These are phyloP conservation scores for Coemansia sp. DNA, from an alignment of 192 early-diverging fungal species.

Conservation along the genomic window DNA sequence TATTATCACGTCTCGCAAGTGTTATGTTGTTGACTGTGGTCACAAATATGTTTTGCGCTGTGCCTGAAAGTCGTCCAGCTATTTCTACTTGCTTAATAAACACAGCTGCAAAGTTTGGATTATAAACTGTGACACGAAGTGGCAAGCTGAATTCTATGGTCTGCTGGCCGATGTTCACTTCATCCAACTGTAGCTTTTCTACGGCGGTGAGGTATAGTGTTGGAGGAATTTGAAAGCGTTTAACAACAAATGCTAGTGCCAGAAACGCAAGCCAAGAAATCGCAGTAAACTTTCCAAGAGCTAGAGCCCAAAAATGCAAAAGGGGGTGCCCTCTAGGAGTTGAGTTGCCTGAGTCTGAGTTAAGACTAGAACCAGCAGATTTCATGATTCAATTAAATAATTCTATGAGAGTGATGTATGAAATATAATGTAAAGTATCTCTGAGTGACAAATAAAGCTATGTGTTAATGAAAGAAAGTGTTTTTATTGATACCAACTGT, in stretches of 20 bases:
- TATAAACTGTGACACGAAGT: constrained; percentile 4
- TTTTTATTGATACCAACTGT: too few species aligned
- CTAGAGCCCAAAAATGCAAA: not conserved
- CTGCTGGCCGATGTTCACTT: not conserved
- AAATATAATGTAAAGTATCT: too few species aligned
- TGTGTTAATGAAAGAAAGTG: too few species aligned
- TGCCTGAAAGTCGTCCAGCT: not conserved
- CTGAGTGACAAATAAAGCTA: too few species aligned
- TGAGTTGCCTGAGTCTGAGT: not conserved
- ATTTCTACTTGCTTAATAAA: not conserved
- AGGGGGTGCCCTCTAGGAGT: not conserved
- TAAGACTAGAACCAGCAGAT: not conserved
- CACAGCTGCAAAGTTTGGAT: not conserved
- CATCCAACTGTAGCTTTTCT: not conserved
- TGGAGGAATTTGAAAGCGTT: constrained; percentile 4
- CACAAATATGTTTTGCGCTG: constrained; percentile 2
- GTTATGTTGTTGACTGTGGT: not conserved
- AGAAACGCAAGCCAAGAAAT: not conserved
- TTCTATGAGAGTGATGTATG: too few species aligned
- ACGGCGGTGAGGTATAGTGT: not conserved
- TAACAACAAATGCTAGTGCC: not conserved
- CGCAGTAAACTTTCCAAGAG: not conserved
- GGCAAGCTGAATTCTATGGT: not conserved
- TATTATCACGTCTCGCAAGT: not conserved
- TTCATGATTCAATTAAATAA: not conserved